These are phyloP conservation scores for Pseudocercospora cruenta DNA, from an alignment of 2,329 filamentous ascomycete genomes.

Conservation along the genomic window DNA sequence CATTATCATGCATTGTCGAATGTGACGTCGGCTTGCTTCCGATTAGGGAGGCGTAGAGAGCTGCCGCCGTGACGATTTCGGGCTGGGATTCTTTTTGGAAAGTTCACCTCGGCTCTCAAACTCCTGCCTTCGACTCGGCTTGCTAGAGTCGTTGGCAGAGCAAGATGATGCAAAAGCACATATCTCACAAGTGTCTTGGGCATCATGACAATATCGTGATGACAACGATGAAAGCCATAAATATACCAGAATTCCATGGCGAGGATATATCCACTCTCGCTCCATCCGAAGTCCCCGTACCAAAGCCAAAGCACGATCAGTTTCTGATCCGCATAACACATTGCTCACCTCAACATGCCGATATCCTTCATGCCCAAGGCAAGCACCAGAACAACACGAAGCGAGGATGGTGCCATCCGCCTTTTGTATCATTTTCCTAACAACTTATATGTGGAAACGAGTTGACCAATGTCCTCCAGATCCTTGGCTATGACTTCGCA, in stretches of 20 bases:
- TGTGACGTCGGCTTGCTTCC: constrained; percentile 4
- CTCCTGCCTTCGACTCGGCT: not conserved
- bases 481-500: constrained; percentile 63
- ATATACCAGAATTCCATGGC: constrained; percentile 42
- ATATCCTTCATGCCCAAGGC: constrained; percentile 62
- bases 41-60: not conserved
- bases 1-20: not conserved
- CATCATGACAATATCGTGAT: not conserved
- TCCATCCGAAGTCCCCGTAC: constrained; percentile 37
- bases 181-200: not conserved
- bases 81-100: not conserved
- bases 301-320: constrained; percentile 41
- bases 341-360: constrained; percentile 63
- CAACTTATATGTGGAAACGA: not conserved
- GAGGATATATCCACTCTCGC: constrained; percentile 36
- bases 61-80: not conserved
- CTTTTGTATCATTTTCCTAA: constrained; percentile 49
- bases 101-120: constrained; percentile 10
- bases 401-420: constrained; percentile 57
- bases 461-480: not conserved
- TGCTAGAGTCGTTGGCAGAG: not conserved
- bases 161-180: not conserved
- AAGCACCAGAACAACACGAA: constrained; percentile 59
- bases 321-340: constrained; percentile 57
- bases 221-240: constrained; percentile 47